Evolutionary conservation across 2,329 filamentous ascomycete species (phyloP), one percentile per base, ranked within the genome.

Genomic region (Pyrenophora graminea): DNA sequence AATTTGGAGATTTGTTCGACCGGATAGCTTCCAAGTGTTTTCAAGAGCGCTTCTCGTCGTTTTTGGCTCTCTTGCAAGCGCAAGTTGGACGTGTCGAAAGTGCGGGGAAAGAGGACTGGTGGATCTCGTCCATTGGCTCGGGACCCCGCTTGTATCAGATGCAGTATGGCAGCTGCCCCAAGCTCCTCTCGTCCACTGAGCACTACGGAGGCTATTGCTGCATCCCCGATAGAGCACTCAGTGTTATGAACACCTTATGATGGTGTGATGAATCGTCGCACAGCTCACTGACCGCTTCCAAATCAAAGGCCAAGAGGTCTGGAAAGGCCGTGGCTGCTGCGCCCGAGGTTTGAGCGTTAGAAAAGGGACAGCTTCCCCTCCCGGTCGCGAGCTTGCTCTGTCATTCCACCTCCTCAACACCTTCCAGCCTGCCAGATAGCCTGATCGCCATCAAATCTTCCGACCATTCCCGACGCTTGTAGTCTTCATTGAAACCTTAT

Each of bases 361-460:
- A 52, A 55, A 58, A 58, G 42, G 38, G 45, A 43, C 39, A 50
- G 55, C 51, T 58, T 58, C 55, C 55, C 55, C 55, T 58, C 55
- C 46, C 43, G 36, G 25, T 47, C 41, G 40, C 40, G 30, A 52
- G 8, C 33, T 48, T 36, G 39, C 31, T 40, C 45, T 38, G 19
- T 30, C 32, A 47, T 42, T 36, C 43, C 39, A 48, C 44, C 43
- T 21, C 5, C 36, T 38, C 39, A 45, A 50, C 32, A 48, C 8
- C 38, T 40, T 34, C 6, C 45, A 39, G 39, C 44, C 43, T 48
- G 13, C 21, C 34, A 33, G 39, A 34, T 23, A 41, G 15, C n/a
- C 21, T 34, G 45, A 44, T 52, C 43, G 39, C 39, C 33, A 27
- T 19, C 48, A 33, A 40, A 39, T 34, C 39, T 18, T 27, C 45